Conservation (phyloP, 495 filamentous ascomycete genomes). For the Neurospora tetrasperma region DNA sequence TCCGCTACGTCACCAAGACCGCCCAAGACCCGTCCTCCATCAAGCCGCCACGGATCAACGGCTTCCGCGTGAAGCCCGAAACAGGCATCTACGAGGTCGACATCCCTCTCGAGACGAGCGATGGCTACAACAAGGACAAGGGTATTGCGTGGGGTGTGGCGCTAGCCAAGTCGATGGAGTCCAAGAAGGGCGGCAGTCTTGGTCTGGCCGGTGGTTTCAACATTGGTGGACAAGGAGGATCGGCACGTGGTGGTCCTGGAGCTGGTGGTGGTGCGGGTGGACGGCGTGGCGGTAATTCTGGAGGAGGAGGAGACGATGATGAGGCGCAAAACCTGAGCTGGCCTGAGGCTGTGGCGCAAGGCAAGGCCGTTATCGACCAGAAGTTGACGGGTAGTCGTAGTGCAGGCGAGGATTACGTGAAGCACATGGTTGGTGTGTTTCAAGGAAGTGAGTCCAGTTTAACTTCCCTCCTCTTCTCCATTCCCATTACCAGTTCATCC, state of each 20-base stretch:
- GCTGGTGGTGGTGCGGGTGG: constrained; percentile 8
- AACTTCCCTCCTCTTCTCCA: neutral
- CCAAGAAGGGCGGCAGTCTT: constrained; percentile 36
- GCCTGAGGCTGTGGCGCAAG: constrained; percentile 34
- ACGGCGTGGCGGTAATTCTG: constrained; percentile 7
- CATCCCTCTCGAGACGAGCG: constrained; percentile 29
- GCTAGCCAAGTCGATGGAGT: constrained; percentile 30
- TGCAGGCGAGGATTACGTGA: constrained; percentile 24
- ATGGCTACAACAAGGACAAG: constrained; percentile 38
- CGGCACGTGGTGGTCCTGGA: neutral
- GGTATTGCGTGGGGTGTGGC: constrained; percentile 35
- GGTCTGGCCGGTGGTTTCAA: constrained; percentile 39
- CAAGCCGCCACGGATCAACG: constrained; percentile 20
- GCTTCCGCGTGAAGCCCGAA: constrained; percentile 34
- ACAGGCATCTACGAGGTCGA: constrained; percentile 41
- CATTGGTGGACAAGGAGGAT: constrained; percentile 21
- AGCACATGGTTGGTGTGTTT: constrained; percentile 41
- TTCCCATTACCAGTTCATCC: neutral
- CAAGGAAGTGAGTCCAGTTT: constrained; percentile 29
- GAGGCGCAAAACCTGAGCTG: constrained; percentile 27
- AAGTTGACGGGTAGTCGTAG: constrained; percentile 33
- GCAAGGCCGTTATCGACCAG: constrained; percentile 33
- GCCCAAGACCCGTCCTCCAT: constrained; percentile 20
- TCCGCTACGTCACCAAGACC: constrained; percentile 34
- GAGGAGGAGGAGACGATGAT: constrained; percentile 8